Base-by-base conservation (phyloP, 176 grass and related monocot genomes). In the Aegilops umbellulata region DNA sequence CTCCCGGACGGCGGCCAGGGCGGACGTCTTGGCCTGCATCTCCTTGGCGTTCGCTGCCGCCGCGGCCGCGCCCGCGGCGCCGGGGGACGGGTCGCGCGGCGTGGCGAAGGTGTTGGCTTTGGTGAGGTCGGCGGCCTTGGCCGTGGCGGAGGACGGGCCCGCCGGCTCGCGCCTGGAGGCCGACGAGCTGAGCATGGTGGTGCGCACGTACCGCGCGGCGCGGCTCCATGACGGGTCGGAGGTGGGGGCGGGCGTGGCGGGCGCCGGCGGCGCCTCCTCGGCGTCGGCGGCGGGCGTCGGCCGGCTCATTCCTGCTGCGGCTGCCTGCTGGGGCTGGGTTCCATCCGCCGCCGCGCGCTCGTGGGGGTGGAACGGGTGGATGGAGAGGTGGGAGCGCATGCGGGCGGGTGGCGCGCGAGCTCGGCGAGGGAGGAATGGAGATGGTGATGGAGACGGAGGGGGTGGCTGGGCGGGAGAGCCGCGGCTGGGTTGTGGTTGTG, bases 181-280 rank as follows among this genome's bases (percentile, higher is more conserved):
- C 46, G 63, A 94, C 4, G 71, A 88, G 71, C 77, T 84, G 10
- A 57, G 81, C 57, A 83, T 91, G 80, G 8, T 91, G 24, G 68
- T 10, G 8, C 67, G 10, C 16, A 8, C 68, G 66, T 36, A 36
- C 0, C 66, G 27, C 2, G 34, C 32, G 34, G 19, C 31, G 36
- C 69, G 69, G 69, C 36, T 42, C 36, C 69, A n/a, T 36, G 23
- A 86, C 1, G 24, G 79, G 62, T 15, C 8, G 57, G 34, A 51
- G 47, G 47, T 51, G 47, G 12, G 7, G 47, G 53, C 53, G 16
- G 26, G 25, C 8, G 68, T 71, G 34, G 20, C 53, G 53, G 53
- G 53, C 19, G 17, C 51, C 1, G 51, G 51, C 51, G 53, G 2
- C 7, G 53, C 53, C 53, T 57, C 53, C 6, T 20, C 53, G 53